These are phyloP conservation scores for Amanita rimosa DNA, from an alignment of 768 basidiomycete species.

Conservation along the genomic window DNA sequence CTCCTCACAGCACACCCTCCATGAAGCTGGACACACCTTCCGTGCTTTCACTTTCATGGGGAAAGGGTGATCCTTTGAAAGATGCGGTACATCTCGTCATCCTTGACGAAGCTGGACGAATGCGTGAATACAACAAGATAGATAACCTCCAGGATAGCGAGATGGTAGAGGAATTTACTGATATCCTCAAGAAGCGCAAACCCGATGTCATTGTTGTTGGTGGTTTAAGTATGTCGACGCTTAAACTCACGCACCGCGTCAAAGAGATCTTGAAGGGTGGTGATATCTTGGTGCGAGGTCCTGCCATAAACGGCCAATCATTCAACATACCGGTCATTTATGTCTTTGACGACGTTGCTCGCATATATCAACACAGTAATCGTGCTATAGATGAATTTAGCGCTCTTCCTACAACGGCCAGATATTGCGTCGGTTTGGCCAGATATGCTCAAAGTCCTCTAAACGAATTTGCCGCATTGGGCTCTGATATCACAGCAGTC, in stretches of 20 bases:
- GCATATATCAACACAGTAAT: slow-evolving; percentile 86
- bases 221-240: slow-evolving; percentile 77
- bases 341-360: slow-evolving; percentile 83
- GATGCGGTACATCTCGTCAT: slow-evolving; percentile 82
- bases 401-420: slow-evolving; percentile 61
- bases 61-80: slow-evolving; percentile 87
- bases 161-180: slow-evolving; percentile 61
- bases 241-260: slow-evolving; percentile 53
- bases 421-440: slow-evolving; percentile 91
- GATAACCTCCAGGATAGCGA: slow-evolving; percentile 76
- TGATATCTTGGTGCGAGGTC: slow-evolving; percentile 16
- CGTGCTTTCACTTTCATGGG: slow-evolving; percentile 89
- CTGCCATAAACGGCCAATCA: slow-evolving; percentile 22
- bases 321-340: slow-evolving; percentile 70
- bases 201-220: slow-evolving; percentile 87
- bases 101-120: slow-evolving; percentile 78
- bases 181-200: slow-evolving; percentile 69
- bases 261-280: slow-evolving; percentile 36
- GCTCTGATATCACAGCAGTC: slow-evolving; percentile 72
- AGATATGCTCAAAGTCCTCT: slow-evolving; percentile 90
- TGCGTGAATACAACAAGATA: slow-evolving; percentile 83
- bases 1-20: slow-evolving; percentile 52
- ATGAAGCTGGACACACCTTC: slow-evolving; percentile 59
- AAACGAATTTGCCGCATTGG: slow-evolving; percentile 89
- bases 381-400: slow-evolving; percentile 81